Percentiles rank a stretch among this genome's conserved stretches.
phyloP scores from a whole-genome alignment of 108 stramenopile genomes.

The Stephanodiscus triporus region DNA sequence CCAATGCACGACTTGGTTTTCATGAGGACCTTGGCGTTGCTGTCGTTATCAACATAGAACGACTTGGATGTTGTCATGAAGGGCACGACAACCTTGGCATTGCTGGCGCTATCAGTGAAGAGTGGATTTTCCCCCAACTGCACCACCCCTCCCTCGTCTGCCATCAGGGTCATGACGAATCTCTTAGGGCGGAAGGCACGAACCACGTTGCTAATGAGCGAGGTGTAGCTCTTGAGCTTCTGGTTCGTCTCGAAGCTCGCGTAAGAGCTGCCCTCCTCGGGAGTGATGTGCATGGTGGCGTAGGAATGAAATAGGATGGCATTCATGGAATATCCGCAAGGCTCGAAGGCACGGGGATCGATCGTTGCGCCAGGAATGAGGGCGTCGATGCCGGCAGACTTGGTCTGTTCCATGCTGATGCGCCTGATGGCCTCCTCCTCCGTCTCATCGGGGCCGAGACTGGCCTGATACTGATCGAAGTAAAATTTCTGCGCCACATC shows the following conservation, averaged over 20 bases:
- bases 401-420: constrained; percentile 80
- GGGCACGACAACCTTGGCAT: constrained; percentile 70
- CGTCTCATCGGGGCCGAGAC: constrained; percentile 62
- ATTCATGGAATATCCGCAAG: constrained; percentile 99
- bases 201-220: constrained; percentile 95
- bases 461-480: constrained; percentile 72
- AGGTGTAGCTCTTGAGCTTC: constrained; percentile 82
- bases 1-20: not conserved
- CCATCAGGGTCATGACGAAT: constrained; percentile 99
- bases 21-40: constrained; percentile 4
- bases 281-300: constrained; percentile 99
- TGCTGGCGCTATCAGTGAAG: constrained; percentile 50
- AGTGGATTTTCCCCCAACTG: constrained; percentile 85
- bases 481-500: constrained; percentile 88
- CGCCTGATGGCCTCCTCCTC: constrained; percentile 83
- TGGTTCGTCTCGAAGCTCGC: constrained; percentile 99
- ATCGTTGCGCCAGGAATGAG: constrained; percentile 96
- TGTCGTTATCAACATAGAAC: not conserved
- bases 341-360: constrained; percentile 95
- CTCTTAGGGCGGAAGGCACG: constrained; percentile 95
- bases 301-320: constrained; percentile 96
- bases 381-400: constrained; percentile 80
- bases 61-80: constrained; percentile 39
- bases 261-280: constrained; percentile 95
- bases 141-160: constrained; percentile 94